Conservation (phyloP, 2,329 filamentous ascomycete genomes). For the Trichoderma simmonsii region DNA sequence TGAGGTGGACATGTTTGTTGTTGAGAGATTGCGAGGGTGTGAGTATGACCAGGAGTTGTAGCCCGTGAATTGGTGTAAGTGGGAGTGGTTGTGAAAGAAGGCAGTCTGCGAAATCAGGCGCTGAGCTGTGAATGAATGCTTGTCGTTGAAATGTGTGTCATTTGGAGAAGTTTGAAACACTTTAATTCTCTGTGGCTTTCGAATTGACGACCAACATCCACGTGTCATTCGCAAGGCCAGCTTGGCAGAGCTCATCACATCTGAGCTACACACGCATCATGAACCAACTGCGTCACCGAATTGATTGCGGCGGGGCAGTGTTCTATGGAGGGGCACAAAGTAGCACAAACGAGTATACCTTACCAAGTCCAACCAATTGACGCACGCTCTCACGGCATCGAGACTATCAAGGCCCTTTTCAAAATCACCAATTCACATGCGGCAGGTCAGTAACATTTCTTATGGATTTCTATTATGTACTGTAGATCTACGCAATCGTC, state of each 20-base stretch:
- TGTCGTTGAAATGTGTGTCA: background rate
- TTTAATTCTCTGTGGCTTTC: background rate
- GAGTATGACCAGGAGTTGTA: background rate
- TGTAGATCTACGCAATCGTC: constrained; percentile 31
- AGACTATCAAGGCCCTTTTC: background rate
- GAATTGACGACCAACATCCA: background rate
- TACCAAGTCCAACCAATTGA: background rate
- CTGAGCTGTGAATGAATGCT: background rate
- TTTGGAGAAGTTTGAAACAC: background rate
- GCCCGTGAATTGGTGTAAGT: background rate
- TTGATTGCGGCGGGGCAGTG: background rate
- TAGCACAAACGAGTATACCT: background rate
- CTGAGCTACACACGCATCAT: background rate
- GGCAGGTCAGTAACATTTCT: background rate
- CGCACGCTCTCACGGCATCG: background rate
- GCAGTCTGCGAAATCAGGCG: background rate
- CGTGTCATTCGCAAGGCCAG: background rate
- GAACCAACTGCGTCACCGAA: background rate
- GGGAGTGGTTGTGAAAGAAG: background rate
- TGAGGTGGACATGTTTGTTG: background rate
- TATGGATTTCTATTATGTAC: background rate
- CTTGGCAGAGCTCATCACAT: background rate
- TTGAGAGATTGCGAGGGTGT: background rate
- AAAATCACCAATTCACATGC: background rate
- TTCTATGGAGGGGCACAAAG: background rate